Evolutionary conservation across 176 grass and related monocot genomes (phyloP).

Genomic region (Dactylis glomerata): DNA sequence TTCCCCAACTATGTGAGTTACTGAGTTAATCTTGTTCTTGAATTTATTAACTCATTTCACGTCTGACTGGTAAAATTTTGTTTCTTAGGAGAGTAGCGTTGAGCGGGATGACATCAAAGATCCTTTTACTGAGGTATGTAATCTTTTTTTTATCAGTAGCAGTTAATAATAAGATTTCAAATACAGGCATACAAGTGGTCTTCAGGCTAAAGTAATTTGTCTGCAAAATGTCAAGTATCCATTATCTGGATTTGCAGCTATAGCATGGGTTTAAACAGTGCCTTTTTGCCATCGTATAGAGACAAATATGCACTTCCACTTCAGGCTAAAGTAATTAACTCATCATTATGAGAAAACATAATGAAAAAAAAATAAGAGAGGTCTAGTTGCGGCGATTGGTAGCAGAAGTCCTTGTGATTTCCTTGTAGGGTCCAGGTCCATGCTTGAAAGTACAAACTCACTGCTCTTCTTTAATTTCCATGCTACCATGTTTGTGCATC

Average conservation of each 20-base stretch:
- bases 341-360: background rate
- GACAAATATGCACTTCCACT: too few species aligned
- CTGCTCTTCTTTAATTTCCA: background rate
- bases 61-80: conserved; percentile 31
- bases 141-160: background rate
- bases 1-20: conserved; percentile 98
- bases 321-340: too few species aligned
- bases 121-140: conserved; percentile 93
- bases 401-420: background rate
- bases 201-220: too few species aligned
- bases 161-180: too few species aligned
- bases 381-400: background rate
- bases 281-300: too few species aligned
- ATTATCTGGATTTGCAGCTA: too few species aligned
- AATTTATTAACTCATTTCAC: conserved; percentile 26
- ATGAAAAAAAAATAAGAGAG: background rate
- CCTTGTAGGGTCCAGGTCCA: background rate
- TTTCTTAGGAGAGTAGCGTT: conserved; percentile 85
- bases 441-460: background rate
- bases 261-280: too few species aligned
- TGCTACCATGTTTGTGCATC: background rate
- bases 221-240: too few species aligned
- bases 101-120: conserved; percentile 96
- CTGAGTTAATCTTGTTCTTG: conserved; percentile 3
- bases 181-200: too few species aligned